Conservation (phyloP, 148 eudicot genomes). For the Talinum fruticosum region DNA sequence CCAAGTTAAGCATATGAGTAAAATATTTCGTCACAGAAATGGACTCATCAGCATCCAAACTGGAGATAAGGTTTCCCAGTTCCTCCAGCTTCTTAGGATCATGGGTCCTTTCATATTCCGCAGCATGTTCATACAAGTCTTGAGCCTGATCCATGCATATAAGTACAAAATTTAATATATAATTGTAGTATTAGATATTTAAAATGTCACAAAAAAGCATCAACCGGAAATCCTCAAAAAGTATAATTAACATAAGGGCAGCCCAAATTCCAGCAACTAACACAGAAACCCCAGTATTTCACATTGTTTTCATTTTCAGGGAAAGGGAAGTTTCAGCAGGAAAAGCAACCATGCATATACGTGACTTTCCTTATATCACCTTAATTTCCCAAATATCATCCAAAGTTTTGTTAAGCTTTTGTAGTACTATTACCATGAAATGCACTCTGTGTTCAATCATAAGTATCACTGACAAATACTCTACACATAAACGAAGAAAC, state of each 20-base stretch:
- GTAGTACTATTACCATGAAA: not conserved
- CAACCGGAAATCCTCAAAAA: not conserved
- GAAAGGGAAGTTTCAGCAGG: not conserved
- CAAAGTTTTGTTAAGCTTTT: too few species aligned
- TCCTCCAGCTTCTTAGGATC: conserved; percentile 76
- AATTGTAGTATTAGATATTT: not conserved
- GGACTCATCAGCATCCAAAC: conserved; percentile 86
- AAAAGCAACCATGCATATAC: not conserved
- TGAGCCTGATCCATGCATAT: conserved; percentile 50
- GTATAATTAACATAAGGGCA: not conserved
- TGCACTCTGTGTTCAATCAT: not conserved
- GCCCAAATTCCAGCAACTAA: not conserved
- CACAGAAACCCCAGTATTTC: too few species aligned
- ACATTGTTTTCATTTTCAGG: not conserved
- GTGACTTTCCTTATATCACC: not conserved
- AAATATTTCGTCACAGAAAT: conserved; percentile 73
- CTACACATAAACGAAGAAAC: not conserved
- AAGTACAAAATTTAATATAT: not conserved
- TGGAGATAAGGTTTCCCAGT: conserved; percentile 62
- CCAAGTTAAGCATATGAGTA: conserved; percentile 81
- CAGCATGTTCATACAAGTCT: conserved; percentile 76
- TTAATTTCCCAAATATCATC: not conserved
- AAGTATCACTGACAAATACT: not conserved
- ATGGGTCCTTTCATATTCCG: conserved; percentile 68
- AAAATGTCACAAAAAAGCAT: not conserved